A percentile compares a stretch with the other conserved stretches of the same genome.
These are phyloP conservation scores for Anthoceros angustus DNA, from an alignment of 225 moss, liverwort and hornwort genomes.

Conservation along the genomic window DNA sequence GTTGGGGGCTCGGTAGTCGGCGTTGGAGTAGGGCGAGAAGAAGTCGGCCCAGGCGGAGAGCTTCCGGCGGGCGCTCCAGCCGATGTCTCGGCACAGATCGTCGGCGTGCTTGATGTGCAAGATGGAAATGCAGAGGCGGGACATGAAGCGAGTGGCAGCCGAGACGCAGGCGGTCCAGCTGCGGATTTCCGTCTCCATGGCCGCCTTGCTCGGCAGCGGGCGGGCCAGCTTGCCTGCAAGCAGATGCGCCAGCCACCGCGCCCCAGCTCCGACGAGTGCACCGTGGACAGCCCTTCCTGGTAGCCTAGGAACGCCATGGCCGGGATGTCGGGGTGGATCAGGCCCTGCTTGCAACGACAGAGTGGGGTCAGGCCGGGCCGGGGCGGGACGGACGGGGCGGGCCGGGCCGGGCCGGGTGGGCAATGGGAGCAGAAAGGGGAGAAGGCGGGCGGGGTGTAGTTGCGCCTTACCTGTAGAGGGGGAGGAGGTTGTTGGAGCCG, in stretches of 20 bases:
- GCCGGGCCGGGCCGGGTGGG: not conserved
- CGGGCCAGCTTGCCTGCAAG: slow-evolving; percentile 13
- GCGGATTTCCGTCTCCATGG: slow-evolving; percentile 22
- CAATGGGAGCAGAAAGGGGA: not conserved
- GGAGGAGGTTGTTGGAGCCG: slow-evolving; percentile 15
- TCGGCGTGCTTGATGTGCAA: slow-evolving; percentile 26
- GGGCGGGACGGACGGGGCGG: no score
- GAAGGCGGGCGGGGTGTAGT: no score
- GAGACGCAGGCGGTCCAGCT: slow-evolving; percentile 13
- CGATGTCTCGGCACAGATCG: slow-evolving; percentile 28
- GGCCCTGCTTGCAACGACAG: slow-evolving; percentile 17
- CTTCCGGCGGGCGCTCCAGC: slow-evolving; percentile 12
- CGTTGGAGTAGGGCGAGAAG: slow-evolving; percentile 18
- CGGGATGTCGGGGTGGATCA: slow-evolving; percentile 29
- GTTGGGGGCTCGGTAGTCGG: slow-evolving; percentile 12
- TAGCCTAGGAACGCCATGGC: slow-evolving; percentile 31
- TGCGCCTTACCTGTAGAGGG: slow-evolving; percentile 20
- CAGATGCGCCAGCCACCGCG: slow-evolving; percentile 19
- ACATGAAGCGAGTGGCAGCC: slow-evolving; percentile 12
- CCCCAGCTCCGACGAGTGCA: slow-evolving; percentile 25
- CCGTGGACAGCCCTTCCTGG: slow-evolving; percentile 22
- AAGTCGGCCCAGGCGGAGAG: slow-evolving; percentile 18
- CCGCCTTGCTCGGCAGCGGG: slow-evolving; percentile 14
- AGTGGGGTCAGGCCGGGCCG: not conserved
- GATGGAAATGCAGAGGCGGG: slow-evolving; percentile 13